Base-by-base conservation (phyloP, 768 basidiomycete species). In the Dacryopinax spathularia region DNA sequence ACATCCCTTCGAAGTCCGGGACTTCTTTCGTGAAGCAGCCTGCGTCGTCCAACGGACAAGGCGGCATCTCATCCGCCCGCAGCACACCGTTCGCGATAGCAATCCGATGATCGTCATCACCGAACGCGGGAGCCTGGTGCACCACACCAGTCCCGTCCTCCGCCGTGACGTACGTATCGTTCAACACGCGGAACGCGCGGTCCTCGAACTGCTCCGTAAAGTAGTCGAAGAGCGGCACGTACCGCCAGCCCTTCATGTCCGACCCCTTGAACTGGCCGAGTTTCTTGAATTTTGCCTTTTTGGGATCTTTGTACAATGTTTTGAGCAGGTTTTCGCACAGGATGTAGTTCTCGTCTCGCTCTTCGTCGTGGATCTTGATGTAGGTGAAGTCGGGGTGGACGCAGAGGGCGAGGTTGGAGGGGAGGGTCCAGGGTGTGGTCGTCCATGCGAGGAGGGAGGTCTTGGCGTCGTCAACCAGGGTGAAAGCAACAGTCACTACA, bases 371-470 rank as follows among this genome's bases (percentile, higher is more conserved):
- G 68, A 99, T 94, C 75, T 98, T 98, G 82, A 98, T 79, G 74
- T 99, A 99, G 33, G 84, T 91, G 72, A 87, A 92, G 67, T 94
- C 90, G 20, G 96, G 96, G 75, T 99, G 90, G 6, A 97, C 95
- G 69, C 96, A 98, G 60, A 99, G 81, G 0, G 83, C 91, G 33
- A 99, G 80, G 75, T 99, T 99, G 44, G 92, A 93, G 1, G 95
- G 96, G 3, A 98, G 79, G 0, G 96, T 98, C 93, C 94, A 99
- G 0, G 96, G 96, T 0, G 96, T 99, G 18, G 96, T 99, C 18
- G 96, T 99, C 96, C 96, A 99, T 2, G 95, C 95, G 31, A 99
- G 77, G 20, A 99, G 77, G 1, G 89, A 85, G 18, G 94, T 97
- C 62, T 77, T 81, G 1, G 91, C 91, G 71, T 99, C 96, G 67